A percentile compares a stretch with the other conserved stretches of the same genome.
These are phyloP conservation scores for Starmerella vaccinii DNA, from an alignment of 805 yeast genomes.

Conservation along the genomic window DNA sequence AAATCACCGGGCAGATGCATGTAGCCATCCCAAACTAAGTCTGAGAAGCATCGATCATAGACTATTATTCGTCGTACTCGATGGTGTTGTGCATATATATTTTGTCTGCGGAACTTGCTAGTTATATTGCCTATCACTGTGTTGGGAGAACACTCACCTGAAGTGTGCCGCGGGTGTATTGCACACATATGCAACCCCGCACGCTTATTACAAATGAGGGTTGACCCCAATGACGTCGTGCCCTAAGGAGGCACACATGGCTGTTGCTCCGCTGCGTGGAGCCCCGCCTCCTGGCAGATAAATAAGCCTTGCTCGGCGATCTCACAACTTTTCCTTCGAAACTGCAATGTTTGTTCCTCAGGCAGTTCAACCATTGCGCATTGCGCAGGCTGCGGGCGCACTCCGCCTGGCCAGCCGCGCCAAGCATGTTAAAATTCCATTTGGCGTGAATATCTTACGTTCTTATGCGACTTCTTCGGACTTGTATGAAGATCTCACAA, in stretches of 20 bases:
- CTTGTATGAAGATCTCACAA: conserved; percentile 15
- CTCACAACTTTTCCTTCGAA: background rate
- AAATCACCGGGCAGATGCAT: background rate
- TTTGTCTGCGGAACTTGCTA: no score
- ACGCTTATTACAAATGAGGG: conserved; percentile 1
- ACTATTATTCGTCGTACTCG: no score
- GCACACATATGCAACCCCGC: conserved; percentile 3
- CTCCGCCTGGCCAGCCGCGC: background rate
- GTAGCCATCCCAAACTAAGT: no score
- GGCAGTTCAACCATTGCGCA: background rate
- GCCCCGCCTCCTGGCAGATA: background rate
- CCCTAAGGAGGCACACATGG: background rate
- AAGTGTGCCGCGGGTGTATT: background rate
- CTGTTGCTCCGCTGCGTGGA: background rate
- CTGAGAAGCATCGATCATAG: no score
- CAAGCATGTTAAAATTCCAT: background rate
- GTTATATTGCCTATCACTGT: no score
- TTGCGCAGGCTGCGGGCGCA: background rate
- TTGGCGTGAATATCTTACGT: background rate
- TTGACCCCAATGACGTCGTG: background rate
- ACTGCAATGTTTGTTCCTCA: background rate
- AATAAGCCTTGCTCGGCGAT: background rate
- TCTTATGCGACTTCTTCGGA: conserved; percentile 6
- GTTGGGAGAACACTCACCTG: no score
- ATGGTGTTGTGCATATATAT: no score